These are phyloP conservation scores for Fusarium xylarioides DNA, from an alignment of 2,329 filamentous ascomycete genomes.

Conservation along the genomic window DNA sequence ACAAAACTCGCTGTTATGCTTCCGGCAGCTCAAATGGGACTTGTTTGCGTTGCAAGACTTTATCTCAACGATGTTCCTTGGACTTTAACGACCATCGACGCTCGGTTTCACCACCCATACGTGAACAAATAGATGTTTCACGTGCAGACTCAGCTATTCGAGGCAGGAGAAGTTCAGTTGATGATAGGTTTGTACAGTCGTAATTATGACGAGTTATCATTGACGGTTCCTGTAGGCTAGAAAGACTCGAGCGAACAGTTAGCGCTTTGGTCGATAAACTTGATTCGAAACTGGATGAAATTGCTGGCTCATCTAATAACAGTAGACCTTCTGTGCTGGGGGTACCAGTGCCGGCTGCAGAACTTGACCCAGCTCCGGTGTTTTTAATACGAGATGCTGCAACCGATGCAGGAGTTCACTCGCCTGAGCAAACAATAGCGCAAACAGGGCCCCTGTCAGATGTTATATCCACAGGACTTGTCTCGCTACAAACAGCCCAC, in stretches of 20 bases:
- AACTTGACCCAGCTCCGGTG: slow-evolving; percentile 35
- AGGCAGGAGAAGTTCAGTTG: background rate
- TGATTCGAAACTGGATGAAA: slow-evolving; percentile 9
- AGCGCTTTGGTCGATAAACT: slow-evolving; percentile 19
- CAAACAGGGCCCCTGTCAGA: slow-evolving; percentile 5
- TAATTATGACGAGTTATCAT: background rate
- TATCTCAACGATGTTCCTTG: slow-evolving; percentile 37
- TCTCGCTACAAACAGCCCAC: slow-evolving; percentile 26
- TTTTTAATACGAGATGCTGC: slow-evolving; percentile 43
- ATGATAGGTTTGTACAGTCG: background rate
- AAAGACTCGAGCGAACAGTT: slow-evolving; percentile 20
- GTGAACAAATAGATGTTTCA: background rate
- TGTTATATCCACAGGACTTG: slow-evolving; percentile 35
- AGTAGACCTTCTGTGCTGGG: background rate
- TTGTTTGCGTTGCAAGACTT: slow-evolving; percentile 41
- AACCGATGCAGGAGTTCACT: slow-evolving; percentile 36
- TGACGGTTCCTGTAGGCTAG: slow-evolving; percentile 2
- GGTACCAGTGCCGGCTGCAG: background rate
- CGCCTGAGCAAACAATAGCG: slow-evolving; percentile 4
- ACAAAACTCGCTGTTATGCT: slow-evolving; percentile 42
- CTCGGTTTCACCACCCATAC: background rate
- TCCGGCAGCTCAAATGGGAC: slow-evolving; percentile 1
- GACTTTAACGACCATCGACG: background rate
- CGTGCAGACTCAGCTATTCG: rapidly evolving
- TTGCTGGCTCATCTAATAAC: background rate